These are phyloP conservation scores for Soucietia sequanensis DNA, from an alignment of 805 yeast genomes.

Conservation along the genomic window DNA sequence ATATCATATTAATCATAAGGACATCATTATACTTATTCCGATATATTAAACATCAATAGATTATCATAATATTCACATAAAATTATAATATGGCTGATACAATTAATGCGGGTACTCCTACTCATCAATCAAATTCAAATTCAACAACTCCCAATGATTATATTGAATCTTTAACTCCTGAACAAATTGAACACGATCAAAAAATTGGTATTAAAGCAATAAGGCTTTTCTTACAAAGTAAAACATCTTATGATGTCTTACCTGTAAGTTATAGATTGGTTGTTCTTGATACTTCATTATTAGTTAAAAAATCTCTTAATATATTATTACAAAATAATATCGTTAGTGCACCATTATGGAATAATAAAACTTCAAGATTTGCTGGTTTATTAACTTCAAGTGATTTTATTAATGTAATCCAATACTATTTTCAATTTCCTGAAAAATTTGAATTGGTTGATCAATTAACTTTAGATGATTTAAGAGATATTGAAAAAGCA, in stretches of 20 bases:
- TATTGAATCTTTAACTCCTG: constrained; percentile 37
- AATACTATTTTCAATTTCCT: constrained; percentile 86
- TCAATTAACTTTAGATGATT: constrained; percentile 77
- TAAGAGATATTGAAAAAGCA: constrained; percentile 81
- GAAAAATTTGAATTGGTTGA: constrained; percentile 88
- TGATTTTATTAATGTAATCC: constrained; percentile 93
- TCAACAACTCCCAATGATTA: constrained; percentile 43
- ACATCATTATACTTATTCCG: too few species aligned
- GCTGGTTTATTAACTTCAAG: constrained; percentile 92
- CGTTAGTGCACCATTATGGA: constrained; percentile 97
- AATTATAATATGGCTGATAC: constrained; percentile 3
- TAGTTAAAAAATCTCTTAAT: constrained; percentile 87
- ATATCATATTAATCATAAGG: too few species aligned
- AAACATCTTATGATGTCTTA: constrained; percentile 93
- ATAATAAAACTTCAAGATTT: constrained; percentile 79
- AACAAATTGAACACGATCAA: constrained; percentile 59
- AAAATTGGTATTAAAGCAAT: constrained; percentile 78
- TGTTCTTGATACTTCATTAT: constrained; percentile 86
- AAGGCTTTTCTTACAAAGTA: constrained; percentile 77
- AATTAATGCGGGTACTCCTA: not conserved
- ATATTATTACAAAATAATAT: constrained; percentile 89
- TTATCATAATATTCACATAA: too few species aligned
- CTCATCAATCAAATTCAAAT: too few species aligned
- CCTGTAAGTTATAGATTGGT: constrained; percentile 93
- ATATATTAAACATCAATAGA: too few species aligned